Evolutionary conservation across 768 basidiomycete species (phyloP), one percentile per base, ranked within the genome.

Genomic region (Kwoniella sp.): DNA sequence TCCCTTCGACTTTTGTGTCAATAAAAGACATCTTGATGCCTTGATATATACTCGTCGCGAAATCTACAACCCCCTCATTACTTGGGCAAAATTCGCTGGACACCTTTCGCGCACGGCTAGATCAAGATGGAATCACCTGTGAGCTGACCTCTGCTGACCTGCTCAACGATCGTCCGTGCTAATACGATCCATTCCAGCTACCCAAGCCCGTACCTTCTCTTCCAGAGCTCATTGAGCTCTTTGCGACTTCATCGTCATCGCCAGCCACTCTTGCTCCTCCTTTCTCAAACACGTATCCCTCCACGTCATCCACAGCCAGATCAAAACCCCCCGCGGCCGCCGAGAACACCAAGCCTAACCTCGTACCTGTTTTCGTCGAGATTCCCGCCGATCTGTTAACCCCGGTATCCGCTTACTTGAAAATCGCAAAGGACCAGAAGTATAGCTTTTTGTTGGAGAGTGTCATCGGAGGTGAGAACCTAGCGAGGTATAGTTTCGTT

Each of bases 391-490:
- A 99, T 78, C 87, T 98, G 66, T 85, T 98, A 66, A 99, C 96
- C 25, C 96, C 96, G 80, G 93, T 92, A 77, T 90, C 92, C 82
- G 94, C 96, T 7, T 99, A 97, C 80, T 86, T 99, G 52, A 87
- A 92, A 61, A 85, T 98, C 65, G 88, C 94, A 13, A 89, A 93
- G 73, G 90, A 92, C 73, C 91, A 91, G 1, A 90, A 89, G 77
- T 91, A 95, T 82, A 93, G 91, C 78, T 99, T 98, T 80, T 82
- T 99, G 51, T 85, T 99, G 47, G 96, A 99, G 80, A 93, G 91
- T 50, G 89, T 98, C 48, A 84, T 91, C 27, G 89, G 86, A 27
- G 94, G 93, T 46, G 92, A 96, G 83, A 91, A 87, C 77, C 82
- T 95, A 52, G 93, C 90, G 33, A 86, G 96, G 57, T 99, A 95